Conservation (phyloP, 2,329 filamentous ascomycete genomes). For the Helminthosporium solani region DNA sequence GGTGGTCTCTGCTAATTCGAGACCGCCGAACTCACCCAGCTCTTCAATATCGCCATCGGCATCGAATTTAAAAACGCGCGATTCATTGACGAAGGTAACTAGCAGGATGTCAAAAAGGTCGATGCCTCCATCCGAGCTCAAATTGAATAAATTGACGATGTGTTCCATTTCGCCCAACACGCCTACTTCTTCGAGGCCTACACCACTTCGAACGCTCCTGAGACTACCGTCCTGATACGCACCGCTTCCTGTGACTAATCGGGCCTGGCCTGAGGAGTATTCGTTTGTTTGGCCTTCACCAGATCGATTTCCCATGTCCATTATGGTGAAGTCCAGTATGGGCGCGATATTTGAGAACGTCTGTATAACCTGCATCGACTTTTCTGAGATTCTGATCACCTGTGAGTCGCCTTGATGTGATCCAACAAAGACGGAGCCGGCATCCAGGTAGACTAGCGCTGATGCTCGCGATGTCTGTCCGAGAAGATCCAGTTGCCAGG, state of each 20-base stretch:
- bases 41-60: slow-evolving; percentile 80
- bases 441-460: slow-evolving; percentile 73
- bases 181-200: slow-evolving; percentile 85
- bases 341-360: slow-evolving; percentile 83
- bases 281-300: slow-evolving; percentile 79
- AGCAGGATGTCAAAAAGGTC: slow-evolving; percentile 68
- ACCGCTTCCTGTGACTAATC: slow-evolving; percentile 90
- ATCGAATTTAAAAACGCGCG: slow-evolving; percentile 77
- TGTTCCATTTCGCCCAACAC: slow-evolving; percentile 76
- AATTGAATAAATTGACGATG: slow-evolving; percentile 70
- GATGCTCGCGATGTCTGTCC: slow-evolving; percentile 73
- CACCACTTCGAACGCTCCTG: slow-evolving; percentile 87
- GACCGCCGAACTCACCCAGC: slow-evolving; percentile 70
- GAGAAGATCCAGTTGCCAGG: slow-evolving; percentile 69
- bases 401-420: slow-evolving; percentile 94
- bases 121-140: slow-evolving; percentile 55
- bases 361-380: slow-evolving; percentile 69
- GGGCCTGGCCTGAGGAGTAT: slow-evolving; percentile 91
- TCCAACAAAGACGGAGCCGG: slow-evolving; percentile 76
- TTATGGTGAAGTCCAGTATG: slow-evolving; percentile 88
- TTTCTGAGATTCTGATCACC: slow-evolving; percentile 64
- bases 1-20: slow-evolving; percentile 70
- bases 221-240: slow-evolving; percentile 86
- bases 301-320: slow-evolving; percentile 89
- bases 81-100: slow-evolving; percentile 80